phyloP scores from a whole-genome alignment of 495 filamentous ascomycete genomes.

The Talaromyces proteolyticus region DNA sequence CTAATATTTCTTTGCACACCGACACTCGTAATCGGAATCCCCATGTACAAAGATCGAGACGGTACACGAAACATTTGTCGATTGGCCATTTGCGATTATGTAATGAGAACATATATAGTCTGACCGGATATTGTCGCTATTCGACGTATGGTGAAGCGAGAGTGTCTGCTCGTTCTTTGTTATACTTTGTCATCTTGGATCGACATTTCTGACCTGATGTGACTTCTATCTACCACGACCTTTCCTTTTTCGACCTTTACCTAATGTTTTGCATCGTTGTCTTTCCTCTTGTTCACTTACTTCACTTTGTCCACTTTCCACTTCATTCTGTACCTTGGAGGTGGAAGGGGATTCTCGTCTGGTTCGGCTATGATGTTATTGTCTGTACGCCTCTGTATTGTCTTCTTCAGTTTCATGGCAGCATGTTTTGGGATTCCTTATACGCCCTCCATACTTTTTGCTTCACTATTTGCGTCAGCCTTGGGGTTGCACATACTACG shows the following conservation, averaged over 20 bases:
- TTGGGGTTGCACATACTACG: not conserved
- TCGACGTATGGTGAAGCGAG: not conserved
- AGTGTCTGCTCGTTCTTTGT: not conserved
- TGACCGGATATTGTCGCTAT: not conserved
- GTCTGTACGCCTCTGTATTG: conserved; percentile 1
- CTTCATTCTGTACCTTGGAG: conserved; percentile 3
- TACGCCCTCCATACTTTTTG: not conserved
- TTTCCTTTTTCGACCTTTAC: not conserved
- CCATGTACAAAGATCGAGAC: too few relatives aligned
- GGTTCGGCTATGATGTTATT: conserved; percentile 6
- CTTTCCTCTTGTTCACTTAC: not conserved
- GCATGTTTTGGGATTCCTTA: not conserved
- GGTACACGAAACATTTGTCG: too few relatives aligned
- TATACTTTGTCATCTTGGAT: too few relatives aligned
- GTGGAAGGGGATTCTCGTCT: not conserved
- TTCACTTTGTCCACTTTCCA: not conserved
- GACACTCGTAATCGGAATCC: too few relatives aligned
- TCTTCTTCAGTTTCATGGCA: not conserved
- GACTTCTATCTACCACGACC: conserved; percentile 4
- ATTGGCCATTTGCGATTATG: not conserved
- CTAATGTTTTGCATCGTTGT: not conserved
- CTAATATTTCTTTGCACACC: not conserved
- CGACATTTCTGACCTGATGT: too few relatives aligned
- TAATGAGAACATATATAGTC: not conserved
- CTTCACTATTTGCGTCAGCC: not conserved